Base-by-base conservation (phyloP, 1,284 basidiomycete genomes). In the Cystobasidium pallidum region DNA sequence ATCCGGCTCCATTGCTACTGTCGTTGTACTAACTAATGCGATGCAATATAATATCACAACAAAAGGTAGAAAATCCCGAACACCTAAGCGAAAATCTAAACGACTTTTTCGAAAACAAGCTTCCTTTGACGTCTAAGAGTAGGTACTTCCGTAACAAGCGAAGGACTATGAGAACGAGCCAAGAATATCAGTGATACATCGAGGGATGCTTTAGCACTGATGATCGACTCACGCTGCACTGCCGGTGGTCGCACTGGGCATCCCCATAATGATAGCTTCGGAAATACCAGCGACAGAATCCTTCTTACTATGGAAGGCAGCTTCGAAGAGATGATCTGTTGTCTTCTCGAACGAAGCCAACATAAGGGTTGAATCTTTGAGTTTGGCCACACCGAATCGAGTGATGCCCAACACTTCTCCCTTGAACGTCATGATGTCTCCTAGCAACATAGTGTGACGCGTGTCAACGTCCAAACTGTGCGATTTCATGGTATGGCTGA, bases 361-460 rank as follows among this genome's bases (percentile, higher is more conserved):
- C 96, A 99, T 99, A 77, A 99, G 86, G 0, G 98, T 94, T 78
- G 93, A 97, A 83, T 99, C 96, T 83, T 99, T 99, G 93, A 99
- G 99, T 83, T 99, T 99, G 28, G 95, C 93, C n/a, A 99, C 95
- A 81, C 96, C 96, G 82, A 99, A 99, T 26, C 96, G 90, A 10
- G 96, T 99, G 81, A 99, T 99, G 70, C 96, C 96, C 67, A 99
- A 84, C 6, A 99, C 94, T 81, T 99, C 95, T 67, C 96, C 96
- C 91, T 99, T 99, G 85, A 97, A 98, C 39, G 89, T 89, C 96
- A 99, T 99, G 74, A 98, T 93, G 81, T 99, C 96, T 58, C 94
- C 96, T 13, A 99, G 86, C 63, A 99, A 84, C 93, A 98, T 98
- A 78, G 99, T 92, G 82, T 99, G 96, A 70, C 96, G 91, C 72